Evolutionary conservation across 225 moss, liverwort and hornwort species (phyloP).

Genomic region (Asterella californica): DNA sequence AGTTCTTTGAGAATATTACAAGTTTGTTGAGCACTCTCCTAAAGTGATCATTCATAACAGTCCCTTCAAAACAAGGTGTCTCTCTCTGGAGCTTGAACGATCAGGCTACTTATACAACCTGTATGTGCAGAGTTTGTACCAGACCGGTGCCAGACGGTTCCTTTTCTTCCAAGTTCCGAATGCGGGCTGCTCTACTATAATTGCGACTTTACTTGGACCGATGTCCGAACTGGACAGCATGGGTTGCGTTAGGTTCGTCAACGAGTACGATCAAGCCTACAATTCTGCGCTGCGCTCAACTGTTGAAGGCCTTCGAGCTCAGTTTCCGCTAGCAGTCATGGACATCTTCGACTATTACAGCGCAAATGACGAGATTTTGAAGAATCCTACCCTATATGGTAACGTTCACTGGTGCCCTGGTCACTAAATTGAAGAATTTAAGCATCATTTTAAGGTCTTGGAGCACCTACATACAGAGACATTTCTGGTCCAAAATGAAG

Average conservation of each 20-base stretch:
- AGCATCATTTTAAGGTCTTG: neutral
- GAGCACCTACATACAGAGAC: neutral
- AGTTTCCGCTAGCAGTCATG: neutral
- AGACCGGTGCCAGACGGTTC: conserved; percentile 21
- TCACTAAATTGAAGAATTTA: neutral
- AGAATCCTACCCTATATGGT: conserved; percentile 15
- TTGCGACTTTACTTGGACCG: neutral
- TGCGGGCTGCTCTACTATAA: conserved; percentile 15
- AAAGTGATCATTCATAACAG: neutral
- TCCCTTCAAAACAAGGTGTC: neutral
- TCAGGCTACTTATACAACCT: neutral
- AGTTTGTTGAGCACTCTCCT: neutral
- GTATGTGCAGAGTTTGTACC: conserved; percentile 13
- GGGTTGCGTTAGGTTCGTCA: conserved; percentile 21
- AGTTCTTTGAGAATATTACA: neutral
- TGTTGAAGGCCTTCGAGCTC: neutral
- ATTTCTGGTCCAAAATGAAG: no score
- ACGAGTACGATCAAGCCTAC: conserved; percentile 4
- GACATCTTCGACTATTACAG: conserved; percentile 15
- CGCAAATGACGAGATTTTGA: conserved; percentile 21
- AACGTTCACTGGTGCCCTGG: neutral
- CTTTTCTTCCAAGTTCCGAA: conserved; percentile 20
- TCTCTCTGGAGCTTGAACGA: no score
- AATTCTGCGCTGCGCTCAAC: conserved; percentile 9
- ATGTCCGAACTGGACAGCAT: neutral